These are phyloP conservation scores for Haematococcus lacustris DNA, from an alignment of 139 green algal species.

Conservation along the genomic window DNA sequence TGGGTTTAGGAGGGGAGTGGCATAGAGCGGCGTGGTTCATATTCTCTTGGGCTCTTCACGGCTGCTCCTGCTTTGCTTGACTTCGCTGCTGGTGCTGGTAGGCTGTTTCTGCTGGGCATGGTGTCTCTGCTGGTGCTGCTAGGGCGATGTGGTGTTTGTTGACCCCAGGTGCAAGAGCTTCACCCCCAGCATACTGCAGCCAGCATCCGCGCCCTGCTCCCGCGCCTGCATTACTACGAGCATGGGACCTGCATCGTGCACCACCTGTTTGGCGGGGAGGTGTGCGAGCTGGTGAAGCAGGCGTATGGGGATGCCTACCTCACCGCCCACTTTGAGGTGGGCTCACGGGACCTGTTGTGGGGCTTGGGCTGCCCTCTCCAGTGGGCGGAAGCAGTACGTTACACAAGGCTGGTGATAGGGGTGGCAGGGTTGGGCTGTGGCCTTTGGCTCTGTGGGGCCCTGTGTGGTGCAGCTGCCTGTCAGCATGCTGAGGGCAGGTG, in stretches of 20 bases:
- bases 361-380: no score
- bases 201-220: conserved; percentile 56
- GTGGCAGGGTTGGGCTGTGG: no score
- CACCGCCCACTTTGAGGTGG: conserved; percentile 94
- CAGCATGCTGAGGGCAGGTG: no score
- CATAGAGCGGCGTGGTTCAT: no score
- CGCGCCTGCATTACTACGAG: conserved; percentile 81
- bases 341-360: background rate
- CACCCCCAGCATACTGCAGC: conserved; percentile 71
- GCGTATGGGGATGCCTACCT: conserved; percentile 89
- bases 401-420: no score
- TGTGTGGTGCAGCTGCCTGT: no score
- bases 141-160: background rate
- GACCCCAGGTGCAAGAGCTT: conserved; percentile 60
- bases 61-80: no score
- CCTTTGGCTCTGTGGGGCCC: no score
- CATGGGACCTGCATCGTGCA: conserved; percentile 95
- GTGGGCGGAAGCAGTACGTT: no score
- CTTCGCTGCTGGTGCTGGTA: background rate
- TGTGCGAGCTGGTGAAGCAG: conserved; percentile 29
- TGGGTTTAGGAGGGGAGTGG: no score
- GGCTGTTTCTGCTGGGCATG: background rate
- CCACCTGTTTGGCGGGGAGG: conserved; percentile 91
- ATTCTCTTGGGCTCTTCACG: no score
- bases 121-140: background rate